A percentile compares a stretch with the other conserved stretches of the same genome.
Evolutionary conservation across 2,329 filamentous ascomycete species (phyloP).

Genomic region (Alternaria incomplexa): DNA sequence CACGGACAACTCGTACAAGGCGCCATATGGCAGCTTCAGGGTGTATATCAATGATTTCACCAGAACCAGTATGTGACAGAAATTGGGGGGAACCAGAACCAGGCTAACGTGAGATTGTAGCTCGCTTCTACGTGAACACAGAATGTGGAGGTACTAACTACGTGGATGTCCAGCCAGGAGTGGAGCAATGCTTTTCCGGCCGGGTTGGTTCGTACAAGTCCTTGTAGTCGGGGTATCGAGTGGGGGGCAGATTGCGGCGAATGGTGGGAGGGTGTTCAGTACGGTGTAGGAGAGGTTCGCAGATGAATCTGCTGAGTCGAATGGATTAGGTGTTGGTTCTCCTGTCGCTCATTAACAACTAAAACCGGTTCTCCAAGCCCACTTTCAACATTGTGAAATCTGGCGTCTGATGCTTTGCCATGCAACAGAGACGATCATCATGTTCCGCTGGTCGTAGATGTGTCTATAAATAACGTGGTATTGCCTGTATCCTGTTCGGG

Average conservation of each 20-base stretch:
- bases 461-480: background rate
- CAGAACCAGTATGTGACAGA: background rate
- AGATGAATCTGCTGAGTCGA: background rate
- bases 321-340: background rate
- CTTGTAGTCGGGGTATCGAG: background rate
- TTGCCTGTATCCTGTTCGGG: background rate
- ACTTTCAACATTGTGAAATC: background rate
- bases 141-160: background rate
- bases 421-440: background rate
- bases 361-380: background rate
- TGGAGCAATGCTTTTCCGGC: background rate
- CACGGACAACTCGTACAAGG: background rate
- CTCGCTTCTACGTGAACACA: slow-evolving; percentile 4
- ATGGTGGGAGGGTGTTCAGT: background rate
- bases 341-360: background rate
- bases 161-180: background rate
- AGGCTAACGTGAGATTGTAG: background rate
- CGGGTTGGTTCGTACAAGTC: background rate
- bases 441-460: background rate
- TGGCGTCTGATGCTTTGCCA: background rate
- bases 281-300: background rate
- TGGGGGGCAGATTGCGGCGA: background rate
- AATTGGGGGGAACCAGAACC: background rate
- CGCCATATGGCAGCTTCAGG: background rate
- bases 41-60: background rate